These are phyloP conservation scores for Phytopythium chamaehyphon DNA, from an alignment of 352 stramenopile species.

Conservation along the genomic window DNA sequence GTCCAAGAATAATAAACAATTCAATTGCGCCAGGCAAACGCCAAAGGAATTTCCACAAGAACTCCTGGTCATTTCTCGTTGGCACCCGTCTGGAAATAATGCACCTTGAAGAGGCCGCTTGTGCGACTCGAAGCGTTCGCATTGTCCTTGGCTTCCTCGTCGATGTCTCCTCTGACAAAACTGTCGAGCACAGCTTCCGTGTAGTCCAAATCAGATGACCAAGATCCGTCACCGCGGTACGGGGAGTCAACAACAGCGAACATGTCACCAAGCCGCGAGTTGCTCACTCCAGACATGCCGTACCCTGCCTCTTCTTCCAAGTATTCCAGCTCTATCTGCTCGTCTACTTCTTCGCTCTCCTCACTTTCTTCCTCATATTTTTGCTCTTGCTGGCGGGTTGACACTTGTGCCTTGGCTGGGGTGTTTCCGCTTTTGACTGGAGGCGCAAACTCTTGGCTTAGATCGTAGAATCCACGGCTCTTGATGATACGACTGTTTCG, in stretches of 20 bases:
- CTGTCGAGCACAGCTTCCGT: neutral
- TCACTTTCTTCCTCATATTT: conserved; percentile 8
- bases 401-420: neutral
- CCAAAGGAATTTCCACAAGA: too few species aligned
- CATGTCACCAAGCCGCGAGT: too few species aligned
- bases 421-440: conserved; percentile 11
- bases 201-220: conserved; percentile 4
- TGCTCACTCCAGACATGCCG: neutral
- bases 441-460: conserved; percentile 27
- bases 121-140: neutral
- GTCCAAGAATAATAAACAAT: too few species aligned
- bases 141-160: neutral
- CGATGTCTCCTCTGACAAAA: neutral
- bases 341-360: too few species aligned
- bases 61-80: too few species aligned
- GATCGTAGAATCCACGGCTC: conserved; percentile 72
- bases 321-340: conserved; percentile 14
- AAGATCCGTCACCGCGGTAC: conserved; percentile 1
- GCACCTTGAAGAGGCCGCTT: conserved; percentile 56
- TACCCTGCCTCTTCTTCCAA: conserved; percentile 7
- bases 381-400: conserved; percentile 8
- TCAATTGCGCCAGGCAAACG: too few species aligned
- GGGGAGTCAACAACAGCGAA: neutral
- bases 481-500: conserved; percentile 69
- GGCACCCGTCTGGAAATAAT: too few species aligned